phyloP scores from a whole-genome alignment of 805 yeast species.

The Grigorovia jiainica region DNA sequence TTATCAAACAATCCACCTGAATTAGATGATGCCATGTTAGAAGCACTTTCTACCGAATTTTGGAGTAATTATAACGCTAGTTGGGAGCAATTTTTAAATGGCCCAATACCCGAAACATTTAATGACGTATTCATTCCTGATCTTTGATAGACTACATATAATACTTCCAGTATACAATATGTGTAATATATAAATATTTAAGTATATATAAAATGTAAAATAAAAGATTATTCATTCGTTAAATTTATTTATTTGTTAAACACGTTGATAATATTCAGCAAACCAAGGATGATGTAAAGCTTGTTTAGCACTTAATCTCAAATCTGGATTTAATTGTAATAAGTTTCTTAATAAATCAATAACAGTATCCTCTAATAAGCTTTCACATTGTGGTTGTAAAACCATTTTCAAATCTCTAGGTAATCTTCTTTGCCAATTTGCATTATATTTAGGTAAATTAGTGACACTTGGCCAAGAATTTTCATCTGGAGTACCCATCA shows the following conservation, averaged over 20 bases:
- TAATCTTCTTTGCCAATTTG: constrained; percentile 86
- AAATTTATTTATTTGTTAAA: constrained; percentile 1
- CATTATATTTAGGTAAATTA: constrained; percentile 83
- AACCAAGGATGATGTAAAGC: constrained; percentile 40
- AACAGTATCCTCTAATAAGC: constrained; percentile 20
- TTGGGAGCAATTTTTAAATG: constrained; percentile 10
- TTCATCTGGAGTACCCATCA: constrained; percentile 90
- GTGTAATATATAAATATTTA: not conserved
- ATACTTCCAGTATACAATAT: not conserved
- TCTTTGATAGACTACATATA: not conserved
- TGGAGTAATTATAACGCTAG: constrained; percentile 15
- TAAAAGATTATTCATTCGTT: not conserved
- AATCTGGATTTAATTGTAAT: constrained; percentile 45
- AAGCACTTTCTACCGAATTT: constrained; percentile 12
- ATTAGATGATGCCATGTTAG: not conserved
- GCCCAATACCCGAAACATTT: not conserved
- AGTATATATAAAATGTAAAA: too few species aligned
- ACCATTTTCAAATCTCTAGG: constrained; percentile 48
- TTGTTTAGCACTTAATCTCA: constrained; percentile 41
- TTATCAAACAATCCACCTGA: not conserved
- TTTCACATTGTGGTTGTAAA: constrained; percentile 23
- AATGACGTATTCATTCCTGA: not conserved
- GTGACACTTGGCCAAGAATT: constrained; percentile 92
- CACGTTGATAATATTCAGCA: constrained; percentile 26
- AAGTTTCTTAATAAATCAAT: constrained; percentile 29